Percentiles rank a stretch among this genome's conserved stretches.
phyloP scores from a whole-genome alignment of 495 filamentous ascomycete species.

The Penicillium tannophilum region DNA sequence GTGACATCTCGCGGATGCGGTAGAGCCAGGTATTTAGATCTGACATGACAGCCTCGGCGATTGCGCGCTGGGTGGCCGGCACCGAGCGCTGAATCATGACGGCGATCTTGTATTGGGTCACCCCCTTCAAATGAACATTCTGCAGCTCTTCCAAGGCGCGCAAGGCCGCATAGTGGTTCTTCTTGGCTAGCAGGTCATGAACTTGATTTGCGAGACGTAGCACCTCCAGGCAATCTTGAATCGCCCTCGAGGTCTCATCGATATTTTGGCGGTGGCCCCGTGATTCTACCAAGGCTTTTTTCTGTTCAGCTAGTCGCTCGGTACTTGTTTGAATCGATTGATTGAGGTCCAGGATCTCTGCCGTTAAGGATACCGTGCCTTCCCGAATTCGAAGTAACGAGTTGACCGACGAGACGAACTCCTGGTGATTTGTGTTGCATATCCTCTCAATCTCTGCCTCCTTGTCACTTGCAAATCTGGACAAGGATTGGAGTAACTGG shows the following conservation, averaged over 20 bases:
- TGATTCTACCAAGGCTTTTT: slow-evolving; percentile 89
- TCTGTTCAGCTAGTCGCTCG: slow-evolving; percentile 91
- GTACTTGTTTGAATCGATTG: slow-evolving; percentile 95
- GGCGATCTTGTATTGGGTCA: slow-evolving; percentile 92
- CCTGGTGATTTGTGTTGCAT: slow-evolving; percentile 93
- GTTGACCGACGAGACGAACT: slow-evolving; percentile 91
- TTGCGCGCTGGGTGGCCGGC: slow-evolving; percentile 86
- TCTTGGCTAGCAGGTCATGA: slow-evolving; percentile 83
- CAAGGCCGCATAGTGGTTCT: slow-evolving; percentile 93
- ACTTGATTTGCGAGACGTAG: slow-evolving; percentile 92
- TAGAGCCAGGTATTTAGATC: slow-evolving; percentile 98
- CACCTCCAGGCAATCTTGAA: slow-evolving; percentile 90
- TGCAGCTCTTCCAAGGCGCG: slow-evolving; percentile 94
- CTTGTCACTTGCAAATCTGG: slow-evolving; percentile 78
- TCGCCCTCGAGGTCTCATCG: slow-evolving; percentile 84
- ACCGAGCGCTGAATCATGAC: slow-evolving; percentile 95
- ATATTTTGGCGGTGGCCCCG: slow-evolving; percentile 93
- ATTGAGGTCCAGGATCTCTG: slow-evolving; percentile 90
- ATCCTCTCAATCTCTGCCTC: slow-evolving; percentile 93
- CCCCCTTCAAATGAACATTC: slow-evolving; percentile 90
- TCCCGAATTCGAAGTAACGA: slow-evolving; percentile 88
- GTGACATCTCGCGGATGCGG: slow-evolving; percentile 90
- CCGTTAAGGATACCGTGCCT: slow-evolving; percentile 81
- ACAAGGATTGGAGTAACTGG: slow-evolving; percentile 74
- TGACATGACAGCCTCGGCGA: slow-evolving; percentile 94